Conservation (phyloP, 2,329 filamentous ascomycete species). For the Dactylonectria macrodidyma region DNA sequence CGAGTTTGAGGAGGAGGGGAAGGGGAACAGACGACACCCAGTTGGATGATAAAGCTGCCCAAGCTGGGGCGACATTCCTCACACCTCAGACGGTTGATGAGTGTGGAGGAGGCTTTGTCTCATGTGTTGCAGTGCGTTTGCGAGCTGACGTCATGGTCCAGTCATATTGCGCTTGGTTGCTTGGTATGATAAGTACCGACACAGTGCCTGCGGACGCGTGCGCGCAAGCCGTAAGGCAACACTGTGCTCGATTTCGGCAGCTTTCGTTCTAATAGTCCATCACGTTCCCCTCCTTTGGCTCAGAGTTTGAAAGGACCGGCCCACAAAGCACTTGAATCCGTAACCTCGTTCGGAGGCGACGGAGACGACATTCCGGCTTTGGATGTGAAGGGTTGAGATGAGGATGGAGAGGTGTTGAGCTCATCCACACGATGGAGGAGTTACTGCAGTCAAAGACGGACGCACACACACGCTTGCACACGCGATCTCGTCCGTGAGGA, state of each 20-base stretch:
- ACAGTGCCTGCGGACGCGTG: slow-evolving; percentile 39
- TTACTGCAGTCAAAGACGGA: not conserved
- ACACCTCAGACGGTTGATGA: slow-evolving; percentile 1
- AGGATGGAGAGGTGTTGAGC: not conserved
- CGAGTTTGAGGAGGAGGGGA: slow-evolving; percentile 18
- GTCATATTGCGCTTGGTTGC: slow-evolving; percentile 44
- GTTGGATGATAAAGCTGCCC: not conserved
- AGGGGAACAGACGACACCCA: not conserved
- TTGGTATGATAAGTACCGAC: slow-evolving; percentile 34
- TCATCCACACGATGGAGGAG: not conserved
- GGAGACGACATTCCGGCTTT: not conserved
- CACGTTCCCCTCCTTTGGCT: slow-evolving; percentile 21
- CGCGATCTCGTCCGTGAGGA: slow-evolving; percentile 32
- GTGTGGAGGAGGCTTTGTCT: slow-evolving; percentile 28
- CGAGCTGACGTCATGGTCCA: slow-evolving; percentile 44
- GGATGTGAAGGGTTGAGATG: not conserved
- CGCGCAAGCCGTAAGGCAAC: slow-evolving; percentile 27
- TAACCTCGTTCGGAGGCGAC: not conserved
- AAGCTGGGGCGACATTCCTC: slow-evolving; percentile 23
- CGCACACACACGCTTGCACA: slow-evolving; percentile 18
- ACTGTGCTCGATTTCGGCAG: slow-evolving; percentile 37
- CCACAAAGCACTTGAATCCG: not conserved
- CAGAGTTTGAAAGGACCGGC: slow-evolving; percentile 8
- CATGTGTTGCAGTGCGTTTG: slow-evolving; percentile 29
- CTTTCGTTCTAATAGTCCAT: slow-evolving; percentile 9